A percentile compares a stretch with the other conserved stretches of the same genome.
phyloP scores from a whole-genome alignment of 106 monocot genomes.

The Dendrobium huoshanense region DNA sequence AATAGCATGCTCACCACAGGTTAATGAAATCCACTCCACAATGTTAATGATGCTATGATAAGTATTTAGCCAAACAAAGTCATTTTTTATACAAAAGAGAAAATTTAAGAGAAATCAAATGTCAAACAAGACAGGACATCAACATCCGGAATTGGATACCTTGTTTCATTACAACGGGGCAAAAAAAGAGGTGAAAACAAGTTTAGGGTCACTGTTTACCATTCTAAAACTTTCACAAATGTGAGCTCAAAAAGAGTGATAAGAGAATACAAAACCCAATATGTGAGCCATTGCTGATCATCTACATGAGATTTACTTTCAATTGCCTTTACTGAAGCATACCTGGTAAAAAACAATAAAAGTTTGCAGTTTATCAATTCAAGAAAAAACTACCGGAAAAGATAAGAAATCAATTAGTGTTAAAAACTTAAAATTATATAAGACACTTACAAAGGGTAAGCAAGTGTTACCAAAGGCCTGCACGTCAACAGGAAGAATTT shows the following conservation, averaged over 20 bases:
- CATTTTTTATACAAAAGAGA: neutral
- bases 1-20: neutral
- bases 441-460: conserved; percentile 86
- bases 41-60: neutral
- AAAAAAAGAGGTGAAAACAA: conserved; percentile 1
- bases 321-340: conserved; percentile 93
- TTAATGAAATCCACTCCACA: neutral
- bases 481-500: conserved; percentile 10
- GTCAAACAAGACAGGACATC: neutral
- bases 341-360: conserved; percentile 34
- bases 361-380: conserved; percentile 1
- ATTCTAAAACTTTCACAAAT: conserved; percentile 63
- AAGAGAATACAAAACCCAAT: conserved; percentile 79
- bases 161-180: neutral
- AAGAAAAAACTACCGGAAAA: neutral
- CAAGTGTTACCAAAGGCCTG: conserved; percentile 90
- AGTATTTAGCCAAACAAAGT: neutral
- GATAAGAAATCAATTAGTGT: neutral
- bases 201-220: conserved; percentile 27
- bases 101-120: neutral
- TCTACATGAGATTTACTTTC: conserved; percentile 84
- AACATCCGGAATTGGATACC: neutral
- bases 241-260: conserved; percentile 71
- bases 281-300: conserved; percentile 97
- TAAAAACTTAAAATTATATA: neutral